These are phyloP conservation scores for Conidiobolus incongruus DNA, from an alignment of 371 early-diverging fungal species.

Conservation along the genomic window DNA sequence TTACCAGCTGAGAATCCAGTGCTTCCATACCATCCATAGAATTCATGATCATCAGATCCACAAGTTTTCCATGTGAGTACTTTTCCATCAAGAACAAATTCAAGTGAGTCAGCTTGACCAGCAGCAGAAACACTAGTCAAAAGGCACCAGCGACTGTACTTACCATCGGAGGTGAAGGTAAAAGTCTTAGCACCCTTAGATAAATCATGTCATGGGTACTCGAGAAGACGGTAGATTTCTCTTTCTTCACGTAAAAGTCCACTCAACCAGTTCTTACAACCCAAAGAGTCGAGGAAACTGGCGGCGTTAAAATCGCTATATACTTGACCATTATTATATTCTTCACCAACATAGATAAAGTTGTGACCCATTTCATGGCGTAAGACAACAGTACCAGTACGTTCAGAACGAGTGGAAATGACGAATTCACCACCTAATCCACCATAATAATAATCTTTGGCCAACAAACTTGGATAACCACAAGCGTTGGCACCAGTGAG, in stretches of 20 bases:
- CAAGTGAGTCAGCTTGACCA: constrained; percentile 12
- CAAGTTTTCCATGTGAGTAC: constrained; percentile 16
- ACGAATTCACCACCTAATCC: constrained; percentile 38
- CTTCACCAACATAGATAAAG: constrained; percentile 26
- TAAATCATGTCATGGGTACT: constrained; percentile 29
- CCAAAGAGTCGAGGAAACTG: constrained; percentile 7
- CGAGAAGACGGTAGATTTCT: constrained; percentile 12
- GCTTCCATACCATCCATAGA: constrained; percentile 15
- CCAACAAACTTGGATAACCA: constrained; percentile 30
- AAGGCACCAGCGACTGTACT: constrained; percentile 18
- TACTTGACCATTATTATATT: constrained; percentile 30
- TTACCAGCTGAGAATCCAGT: constrained; percentile 8
- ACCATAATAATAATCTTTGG: constrained; percentile 27
- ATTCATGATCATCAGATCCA: constrained; percentile 20
- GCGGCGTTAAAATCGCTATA: constrained; percentile 23
- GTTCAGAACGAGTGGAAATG: constrained; percentile 24
- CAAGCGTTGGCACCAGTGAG: constrained; percentile 21
- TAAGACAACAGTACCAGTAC: constrained; percentile 24
- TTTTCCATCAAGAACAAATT: constrained; percentile 16
- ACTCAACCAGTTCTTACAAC: constrained; percentile 28
- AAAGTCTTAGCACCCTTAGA: constrained; percentile 19
- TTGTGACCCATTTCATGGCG: constrained; percentile 36
- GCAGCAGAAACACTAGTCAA: constrained; percentile 25
- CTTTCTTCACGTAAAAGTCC: constrained; percentile 13
- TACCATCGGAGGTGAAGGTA: constrained; percentile 19